Evolutionary conservation across 1,139 yeast genomes (phyloP).

Genomic region (Pneumocystis sp.): DNA sequence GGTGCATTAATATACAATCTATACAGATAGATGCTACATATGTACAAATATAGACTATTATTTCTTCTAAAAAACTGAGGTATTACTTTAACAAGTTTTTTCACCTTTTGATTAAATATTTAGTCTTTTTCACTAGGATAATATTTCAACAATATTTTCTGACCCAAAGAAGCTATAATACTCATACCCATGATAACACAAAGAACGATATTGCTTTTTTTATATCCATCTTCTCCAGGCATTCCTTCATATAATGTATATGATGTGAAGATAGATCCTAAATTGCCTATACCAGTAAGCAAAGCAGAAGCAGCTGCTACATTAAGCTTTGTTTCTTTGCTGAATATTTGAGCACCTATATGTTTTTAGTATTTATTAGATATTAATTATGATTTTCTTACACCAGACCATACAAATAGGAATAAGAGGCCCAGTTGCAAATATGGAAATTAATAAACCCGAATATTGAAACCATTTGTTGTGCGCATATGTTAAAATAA

Average conservation of each 20-base stretch:
- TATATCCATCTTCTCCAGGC: constrained; percentile 57
- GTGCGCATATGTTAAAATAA: constrained; percentile 44
- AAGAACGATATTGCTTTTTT: constrained; percentile 70
- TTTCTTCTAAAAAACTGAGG: not conserved
- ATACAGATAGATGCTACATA: not conserved
- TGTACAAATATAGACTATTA: not conserved
- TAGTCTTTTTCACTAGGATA: not conserved
- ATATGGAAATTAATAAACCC: constrained; percentile 67
- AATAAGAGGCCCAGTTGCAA: constrained; percentile 80
- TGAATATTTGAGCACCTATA: constrained; percentile 13
- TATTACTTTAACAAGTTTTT: not conserved
- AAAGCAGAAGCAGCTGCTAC: constrained; percentile 70
- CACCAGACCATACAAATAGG: constrained; percentile 76
- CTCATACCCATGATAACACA: constrained; percentile 62
- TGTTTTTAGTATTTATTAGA: not conserved
- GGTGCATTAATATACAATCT: not conserved
- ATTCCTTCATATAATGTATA: constrained; percentile 77
- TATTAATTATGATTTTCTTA: not conserved
- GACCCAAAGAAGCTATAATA: constrained; percentile 34
- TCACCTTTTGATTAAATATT: too few species aligned
- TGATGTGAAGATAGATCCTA: constrained; percentile 73
- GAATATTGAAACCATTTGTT: constrained; percentile 66
- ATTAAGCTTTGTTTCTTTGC: constrained; percentile 68
- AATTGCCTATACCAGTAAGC: constrained; percentile 72
- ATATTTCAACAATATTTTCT: constrained; percentile 18